Conservation (phyloP, 2,329 filamentous ascomycete species). For the Fusarium begoniae region DNA sequence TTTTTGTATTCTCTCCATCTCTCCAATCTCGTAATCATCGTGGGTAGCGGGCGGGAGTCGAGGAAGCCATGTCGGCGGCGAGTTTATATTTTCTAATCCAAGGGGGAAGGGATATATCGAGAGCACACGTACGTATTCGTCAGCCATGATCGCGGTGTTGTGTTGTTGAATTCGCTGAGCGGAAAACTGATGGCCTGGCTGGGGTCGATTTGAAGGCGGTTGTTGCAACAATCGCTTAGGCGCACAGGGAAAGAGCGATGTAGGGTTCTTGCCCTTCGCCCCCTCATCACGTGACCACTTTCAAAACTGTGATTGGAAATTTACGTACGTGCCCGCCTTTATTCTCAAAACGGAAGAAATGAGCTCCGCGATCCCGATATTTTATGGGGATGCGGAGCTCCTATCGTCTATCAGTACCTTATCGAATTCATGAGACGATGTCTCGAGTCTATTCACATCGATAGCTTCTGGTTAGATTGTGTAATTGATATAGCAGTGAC, state of each 20-base stretch:
- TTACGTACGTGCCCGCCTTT: neutral
- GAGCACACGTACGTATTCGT: slow-evolving; percentile 82
- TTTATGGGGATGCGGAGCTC: neutral
- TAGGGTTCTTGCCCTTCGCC: slow-evolving; percentile 53
- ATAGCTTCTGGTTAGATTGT: neutral
- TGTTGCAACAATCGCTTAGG: slow-evolving; percentile 19
- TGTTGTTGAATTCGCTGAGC: slow-evolving; percentile 56
- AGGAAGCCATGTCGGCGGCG: slow-evolving; percentile 36
- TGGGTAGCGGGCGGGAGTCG: slow-evolving; percentile 16
- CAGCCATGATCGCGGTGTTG: slow-evolving; percentile 76
- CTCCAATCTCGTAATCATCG: neutral
- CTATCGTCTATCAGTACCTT: too few relatives aligned
- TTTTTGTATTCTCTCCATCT: slow-evolving; percentile 8
- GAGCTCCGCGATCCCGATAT: slow-evolving; percentile 12
- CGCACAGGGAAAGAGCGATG: neutral
- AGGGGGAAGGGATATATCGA: slow-evolving; percentile 17
- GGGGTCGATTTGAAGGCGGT: slow-evolving; percentile 47
- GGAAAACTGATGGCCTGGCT: slow-evolving; percentile 53
- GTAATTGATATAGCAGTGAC: neutral
- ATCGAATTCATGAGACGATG: neutral
- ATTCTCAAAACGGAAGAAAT: neutral
- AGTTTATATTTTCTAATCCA: slow-evolving; percentile 5
- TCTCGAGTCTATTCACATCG: neutral
- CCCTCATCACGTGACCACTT: neutral
- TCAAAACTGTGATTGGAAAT: neutral